Conservation (phyloP, 768 basidiomycete genomes). For the Suillus discolor region DNA sequence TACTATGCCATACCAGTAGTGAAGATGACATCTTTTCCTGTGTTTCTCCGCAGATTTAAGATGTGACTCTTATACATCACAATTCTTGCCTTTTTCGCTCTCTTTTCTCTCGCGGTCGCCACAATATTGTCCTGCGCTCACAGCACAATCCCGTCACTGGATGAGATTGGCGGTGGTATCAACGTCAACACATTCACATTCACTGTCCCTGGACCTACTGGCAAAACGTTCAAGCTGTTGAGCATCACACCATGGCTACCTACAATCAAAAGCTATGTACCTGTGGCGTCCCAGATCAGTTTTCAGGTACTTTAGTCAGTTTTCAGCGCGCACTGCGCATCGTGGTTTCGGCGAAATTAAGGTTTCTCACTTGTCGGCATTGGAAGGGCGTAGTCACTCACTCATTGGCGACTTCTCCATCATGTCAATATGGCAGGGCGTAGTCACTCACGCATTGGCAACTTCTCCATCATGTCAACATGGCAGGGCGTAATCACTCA, state of each 20-base stretch:
- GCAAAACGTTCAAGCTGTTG: conserved; percentile 46
- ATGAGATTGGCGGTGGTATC: conserved; percentile 51
- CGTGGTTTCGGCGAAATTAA: background rate
- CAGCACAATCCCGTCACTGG: conserved; percentile 54
- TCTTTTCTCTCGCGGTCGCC: conserved; percentile 22
- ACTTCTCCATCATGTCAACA: background rate
- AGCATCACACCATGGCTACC: conserved; percentile 29
- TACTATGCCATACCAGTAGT: background rate
- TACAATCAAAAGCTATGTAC: background rate
- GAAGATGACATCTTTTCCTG: conserved; percentile 39
- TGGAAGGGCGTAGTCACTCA: background rate
- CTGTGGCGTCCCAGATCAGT: background rate
- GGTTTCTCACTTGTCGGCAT: background rate
- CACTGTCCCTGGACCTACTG: conserved; percentile 49
- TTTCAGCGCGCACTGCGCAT: background rate
- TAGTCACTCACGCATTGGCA: background rate
- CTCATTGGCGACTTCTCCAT: background rate
- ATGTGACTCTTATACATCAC: background rate
- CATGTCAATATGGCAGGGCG: background rate
- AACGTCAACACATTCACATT: conserved; percentile 47
- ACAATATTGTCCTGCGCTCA: conserved; percentile 15
- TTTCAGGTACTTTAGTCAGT: background rate
- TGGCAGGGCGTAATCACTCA: background rate
- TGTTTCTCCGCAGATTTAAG: background rate
- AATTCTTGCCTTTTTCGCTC: conserved; percentile 15